Evolutionary conservation across 331 rosid species (phyloP), one percentile per base, ranked within the genome.

Genomic region (Acacia concinna): DNA sequence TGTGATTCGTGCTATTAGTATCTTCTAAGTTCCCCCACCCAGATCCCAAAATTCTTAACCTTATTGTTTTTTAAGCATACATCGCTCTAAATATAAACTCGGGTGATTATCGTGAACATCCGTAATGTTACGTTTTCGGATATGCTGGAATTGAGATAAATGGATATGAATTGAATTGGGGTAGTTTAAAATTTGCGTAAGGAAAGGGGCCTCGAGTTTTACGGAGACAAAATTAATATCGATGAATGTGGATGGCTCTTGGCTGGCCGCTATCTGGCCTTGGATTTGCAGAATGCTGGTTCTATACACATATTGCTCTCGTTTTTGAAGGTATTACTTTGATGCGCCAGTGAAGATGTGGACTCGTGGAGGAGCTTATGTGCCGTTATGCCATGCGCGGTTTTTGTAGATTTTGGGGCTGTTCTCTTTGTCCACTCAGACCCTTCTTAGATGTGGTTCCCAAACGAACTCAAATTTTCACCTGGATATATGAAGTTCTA

Each of bases 1-100:
- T 68, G 0, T 23, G 73, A 32, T 67, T 38, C 72, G 18, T 71
- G 46, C 54, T 38, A 63, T 57, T 27, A n/a, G 8, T 37, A 37
- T 35, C 9, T 8, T 66, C 43, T 18, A 28, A 32, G n/a, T 43
- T 68, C 40, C 43, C 5, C n/a, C 31, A 21, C 34, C 0, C 81
- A 23, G 84, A 84, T 80, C 84, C 47, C 38, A 8, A 37, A 66
- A n/a, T 14, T 35, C 44, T 4, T 0, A 32, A 43, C 8, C 28
- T 31, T 11, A 10, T 31, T 34, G 35, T 65, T n/a, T 41, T 3
- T 40, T 28, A 17, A 35, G 15, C 47, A 34, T 47, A 17, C 60
- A 28, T 70, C 59, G 41, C 27, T 3, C 37, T 34, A 35, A 35
- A 52, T 52, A 12, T 12, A 15, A 38, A 67, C 32, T 0, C 27